phyloP scores from a whole-genome alignment of 352 stramenopile species.

The Aphanomyces stellatus region DNA sequence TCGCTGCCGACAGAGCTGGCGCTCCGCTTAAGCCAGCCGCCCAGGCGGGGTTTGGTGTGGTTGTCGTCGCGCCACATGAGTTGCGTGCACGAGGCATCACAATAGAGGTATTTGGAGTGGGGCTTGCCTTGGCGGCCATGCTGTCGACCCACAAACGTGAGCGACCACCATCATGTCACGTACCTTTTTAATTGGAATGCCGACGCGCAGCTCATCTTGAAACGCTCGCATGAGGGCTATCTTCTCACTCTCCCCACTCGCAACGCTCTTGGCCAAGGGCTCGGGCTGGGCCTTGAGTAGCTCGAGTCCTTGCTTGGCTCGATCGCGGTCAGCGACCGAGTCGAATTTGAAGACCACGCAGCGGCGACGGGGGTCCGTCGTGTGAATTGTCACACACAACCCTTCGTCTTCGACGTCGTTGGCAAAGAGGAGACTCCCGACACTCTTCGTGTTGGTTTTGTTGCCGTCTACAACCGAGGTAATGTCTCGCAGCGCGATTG shows the following conservation, averaged over 20 bases:
- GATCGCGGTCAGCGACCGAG: neutral
- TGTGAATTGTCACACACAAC: neutral
- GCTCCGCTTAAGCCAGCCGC: neutral
- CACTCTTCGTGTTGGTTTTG: neutral
- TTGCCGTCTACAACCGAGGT: neutral
- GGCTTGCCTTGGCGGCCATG: constrained; percentile 5
- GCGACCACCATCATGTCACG: neutral
- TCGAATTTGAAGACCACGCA: constrained; percentile 2
- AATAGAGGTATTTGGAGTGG: neutral
- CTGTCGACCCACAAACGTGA: neutral
- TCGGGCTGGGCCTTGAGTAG: neutral
- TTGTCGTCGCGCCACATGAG: neutral
- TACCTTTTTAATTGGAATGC: constrained; percentile 16
- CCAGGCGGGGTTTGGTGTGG: neutral
- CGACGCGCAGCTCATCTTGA: neutral
- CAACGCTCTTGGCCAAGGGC: neutral
- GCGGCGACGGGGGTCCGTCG: neutral
- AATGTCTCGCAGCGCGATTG: neutral
- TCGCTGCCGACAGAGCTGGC: neutral
- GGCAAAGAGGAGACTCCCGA: neutral
- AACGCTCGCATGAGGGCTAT: neutral
- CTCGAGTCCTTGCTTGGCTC: neutral
- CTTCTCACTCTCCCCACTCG: neutral
- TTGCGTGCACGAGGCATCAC: neutral
- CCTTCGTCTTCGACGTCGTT: neutral